These are phyloP conservation scores for Carpinus viminea DNA, from an alignment of 306 rosid species.

Conservation along the genomic window DNA sequence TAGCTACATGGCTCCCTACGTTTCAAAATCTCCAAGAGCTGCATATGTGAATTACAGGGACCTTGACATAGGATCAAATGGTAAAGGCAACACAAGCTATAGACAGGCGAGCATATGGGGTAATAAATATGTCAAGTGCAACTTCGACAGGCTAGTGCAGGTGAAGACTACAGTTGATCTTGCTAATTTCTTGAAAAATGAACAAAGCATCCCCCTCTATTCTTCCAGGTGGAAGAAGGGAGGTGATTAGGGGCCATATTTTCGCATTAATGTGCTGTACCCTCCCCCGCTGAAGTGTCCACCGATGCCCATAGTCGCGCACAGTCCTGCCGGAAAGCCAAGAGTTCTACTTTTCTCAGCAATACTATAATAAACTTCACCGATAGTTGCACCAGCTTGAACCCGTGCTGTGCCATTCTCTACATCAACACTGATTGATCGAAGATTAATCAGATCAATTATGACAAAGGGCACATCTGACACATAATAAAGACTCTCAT, in stretches of 20 bases:
- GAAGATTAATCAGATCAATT: constrained; percentile 16
- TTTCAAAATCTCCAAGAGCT: too few relatives aligned
- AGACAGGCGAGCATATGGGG: too few relatives aligned
- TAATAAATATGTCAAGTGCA: too few relatives aligned
- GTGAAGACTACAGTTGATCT: too few relatives aligned
- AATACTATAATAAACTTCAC: constrained; percentile 23
- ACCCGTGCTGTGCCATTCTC: constrained; percentile 15
- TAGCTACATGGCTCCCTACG: too few relatives aligned
- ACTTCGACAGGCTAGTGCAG: too few relatives aligned
- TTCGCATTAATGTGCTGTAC: constrained; percentile 60
- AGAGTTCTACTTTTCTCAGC: constrained; percentile 17
- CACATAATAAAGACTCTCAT: constrained; percentile 31
- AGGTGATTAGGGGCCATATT: constrained; percentile 35
- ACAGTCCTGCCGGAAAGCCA: constrained; percentile 26
- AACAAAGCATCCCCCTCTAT: too few relatives aligned
- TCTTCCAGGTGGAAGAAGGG: too few relatives aligned
- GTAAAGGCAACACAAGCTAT: too few relatives aligned
- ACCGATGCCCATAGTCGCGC: constrained; percentile 20
- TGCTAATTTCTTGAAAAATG: too few relatives aligned
- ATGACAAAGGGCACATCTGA: constrained; percentile 3
- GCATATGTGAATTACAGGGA: too few relatives aligned
- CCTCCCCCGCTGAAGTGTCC: constrained; percentile 29
- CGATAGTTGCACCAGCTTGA: constrained; percentile 20
- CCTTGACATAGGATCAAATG: too few relatives aligned
- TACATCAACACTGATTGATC: background rate